Evolutionary conservation across 2,329 filamentous ascomycete species (phyloP).

Genomic region (Beauveria australis): DNA sequence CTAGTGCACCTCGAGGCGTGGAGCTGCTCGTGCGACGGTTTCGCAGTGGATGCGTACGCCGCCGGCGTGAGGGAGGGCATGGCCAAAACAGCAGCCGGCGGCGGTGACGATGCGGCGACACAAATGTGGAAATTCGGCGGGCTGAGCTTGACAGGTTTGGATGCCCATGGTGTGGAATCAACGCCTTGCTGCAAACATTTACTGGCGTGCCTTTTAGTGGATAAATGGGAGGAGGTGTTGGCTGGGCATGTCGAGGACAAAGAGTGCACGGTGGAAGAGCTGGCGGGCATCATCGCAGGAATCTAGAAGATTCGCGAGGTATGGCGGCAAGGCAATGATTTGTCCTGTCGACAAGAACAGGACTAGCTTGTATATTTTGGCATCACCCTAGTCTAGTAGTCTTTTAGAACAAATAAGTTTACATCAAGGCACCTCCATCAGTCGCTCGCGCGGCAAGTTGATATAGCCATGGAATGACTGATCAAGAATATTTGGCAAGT

Average conservation of each 20-base stretch:
- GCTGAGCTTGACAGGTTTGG: constrained; percentile 28
- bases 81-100: not conserved
- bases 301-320: constrained; percentile 18
- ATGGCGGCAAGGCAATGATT: not conserved
- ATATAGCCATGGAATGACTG: not conserved
- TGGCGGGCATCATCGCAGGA: constrained; percentile 59
- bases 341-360: not conserved
- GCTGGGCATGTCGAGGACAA: constrained; percentile 46
- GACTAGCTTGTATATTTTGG: not conserved
- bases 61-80: not conserved
- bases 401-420: constrained; percentile 3
- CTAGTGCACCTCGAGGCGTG: constrained; percentile 67
- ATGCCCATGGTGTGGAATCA: constrained; percentile 20
- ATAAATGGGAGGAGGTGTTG: constrained; percentile 53
- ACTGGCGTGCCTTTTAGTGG: constrained; percentile 70
- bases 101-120: not conserved
- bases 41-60: constrained; percentile 63
- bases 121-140: constrained; percentile 41
- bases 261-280: constrained; percentile 52
- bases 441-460: not conserved
- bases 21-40: constrained; percentile 86
- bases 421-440: not conserved
- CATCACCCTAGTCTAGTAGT: not conserved
- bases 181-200: constrained; percentile 78
- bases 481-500: not conserved